Evolutionary conservation across 768 basidiomycete species (phyloP), one percentile per base, ranked within the genome.

Genomic region (Russula lepida): DNA sequence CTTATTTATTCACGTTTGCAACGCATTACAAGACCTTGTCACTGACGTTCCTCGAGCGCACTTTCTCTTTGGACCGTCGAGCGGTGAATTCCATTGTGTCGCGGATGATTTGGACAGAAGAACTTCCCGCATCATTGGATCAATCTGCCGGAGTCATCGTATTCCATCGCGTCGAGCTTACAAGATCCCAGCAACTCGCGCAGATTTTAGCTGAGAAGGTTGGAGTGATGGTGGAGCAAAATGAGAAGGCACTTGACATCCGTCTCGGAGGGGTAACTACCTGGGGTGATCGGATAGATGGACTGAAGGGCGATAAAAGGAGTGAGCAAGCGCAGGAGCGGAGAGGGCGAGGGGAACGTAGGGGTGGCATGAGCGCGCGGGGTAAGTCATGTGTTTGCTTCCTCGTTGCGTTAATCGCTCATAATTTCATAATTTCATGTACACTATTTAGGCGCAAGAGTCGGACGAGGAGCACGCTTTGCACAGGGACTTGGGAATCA

Each of bases 51-150:
- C 84, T 99, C 35, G 86, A 95, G 11, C 80, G 83, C 50, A 95
- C 92, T 1, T 98, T 98, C 77, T 86, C 85, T 9, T 78, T 98
- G 32, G 82, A 95, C 4, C 74, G 86, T 52, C 82, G 88, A 44
- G 77, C 85, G 4, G 92, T 98, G 4, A 92, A 88, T 8, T 92
- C 93, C 13, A 84, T 97, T 66, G 89, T 98, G 43, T 95, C 92
- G 28, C 92, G 94, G 74, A 98, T 99, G 97, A 97, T 98, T 68
- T 98, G 95, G 92, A 92, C 81, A 69, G 97, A 98, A 69, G 94
- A 98, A 70, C 78, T 99, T 12, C 79, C 88, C 1, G 97, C 95
- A 3, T 95, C 94, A 17, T 79, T 98, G 57, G 97, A 98, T 72
- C 92, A 91, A 70, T 86, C 91, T 19, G 86, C 86, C 25, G 88